Percentiles rank a stretch among this genome's conserved stretches.
These are phyloP conservation scores for Schwanniomyces vanrijiae DNA, from an alignment of 805 yeast genomes.

Conservation along the genomic window DNA sequence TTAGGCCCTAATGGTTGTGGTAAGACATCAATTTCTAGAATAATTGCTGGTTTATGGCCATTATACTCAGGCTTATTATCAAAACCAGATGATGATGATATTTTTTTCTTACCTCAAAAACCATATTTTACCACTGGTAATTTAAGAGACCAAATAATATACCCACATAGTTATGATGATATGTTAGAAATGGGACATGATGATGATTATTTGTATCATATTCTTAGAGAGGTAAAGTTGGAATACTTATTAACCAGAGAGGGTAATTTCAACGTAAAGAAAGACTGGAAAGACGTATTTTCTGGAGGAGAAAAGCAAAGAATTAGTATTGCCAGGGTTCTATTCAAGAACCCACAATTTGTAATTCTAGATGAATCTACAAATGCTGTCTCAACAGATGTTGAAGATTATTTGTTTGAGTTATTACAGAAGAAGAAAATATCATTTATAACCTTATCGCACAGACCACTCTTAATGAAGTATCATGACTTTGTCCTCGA, in stretches of 20 bases:
- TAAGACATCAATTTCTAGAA: slow-evolving; percentile 80
- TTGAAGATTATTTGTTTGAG: slow-evolving; percentile 84
- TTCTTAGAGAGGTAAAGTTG: slow-evolving; percentile 72
- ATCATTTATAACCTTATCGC: slow-evolving; percentile 79
- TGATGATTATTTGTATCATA: slow-evolving; percentile 67
- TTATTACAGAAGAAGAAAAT: slow-evolving; percentile 65
- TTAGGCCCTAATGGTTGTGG: slow-evolving; percentile 91
- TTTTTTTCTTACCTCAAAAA: slow-evolving; percentile 80
- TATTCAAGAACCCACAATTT: slow-evolving; percentile 78
- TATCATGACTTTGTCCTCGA: slow-evolving; percentile 79
- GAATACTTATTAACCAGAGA: slow-evolving; percentile 77
- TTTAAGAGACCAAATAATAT: slow-evolving; percentile 86
- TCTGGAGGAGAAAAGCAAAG: slow-evolving; percentile 97
- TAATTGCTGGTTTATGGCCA: slow-evolving; percentile 92
- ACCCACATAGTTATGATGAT: slow-evolving; percentile 77
- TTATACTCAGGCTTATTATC: slow-evolving; percentile 79
- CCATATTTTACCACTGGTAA: slow-evolving; percentile 83
- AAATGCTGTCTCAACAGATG: slow-evolving; percentile 85
- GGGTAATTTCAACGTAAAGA: slow-evolving; percentile 50
- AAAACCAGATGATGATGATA: slow-evolving; percentile 67
- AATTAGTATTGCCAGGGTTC: slow-evolving; percentile 80
- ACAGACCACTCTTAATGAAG: slow-evolving; percentile 78
- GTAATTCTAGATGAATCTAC: slow-evolving; percentile 92
- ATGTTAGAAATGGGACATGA: slow-evolving; percentile 70
- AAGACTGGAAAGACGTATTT: slow-evolving; percentile 87